A percentile compares a stretch with the other conserved stretches of the same genome.
Conservation (phyloP, 2,329 filamentous ascomycete genomes). For the Colletotrichum falcatum region DNA sequence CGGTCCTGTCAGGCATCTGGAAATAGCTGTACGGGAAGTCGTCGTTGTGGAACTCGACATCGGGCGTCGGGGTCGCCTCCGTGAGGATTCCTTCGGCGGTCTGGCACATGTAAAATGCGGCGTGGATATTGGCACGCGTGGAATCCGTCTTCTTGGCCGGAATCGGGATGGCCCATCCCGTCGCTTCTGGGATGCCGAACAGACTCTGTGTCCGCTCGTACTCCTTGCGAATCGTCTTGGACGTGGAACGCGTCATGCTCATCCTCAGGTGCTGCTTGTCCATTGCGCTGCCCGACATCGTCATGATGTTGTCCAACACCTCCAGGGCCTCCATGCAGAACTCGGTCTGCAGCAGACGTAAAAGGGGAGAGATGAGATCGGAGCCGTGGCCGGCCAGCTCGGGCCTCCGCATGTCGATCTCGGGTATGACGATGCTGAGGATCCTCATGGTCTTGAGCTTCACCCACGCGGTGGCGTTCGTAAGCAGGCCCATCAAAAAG, state of each 20-base stretch:
- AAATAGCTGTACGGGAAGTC: constrained; percentile 89
- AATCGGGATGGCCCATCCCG: constrained; percentile 95
- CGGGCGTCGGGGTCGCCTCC: constrained; percentile 78
- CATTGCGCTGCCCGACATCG: constrained; percentile 90
- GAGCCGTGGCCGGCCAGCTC: constrained; percentile 93
- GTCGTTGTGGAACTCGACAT: constrained; percentile 92
- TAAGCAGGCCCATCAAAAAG: constrained; percentile 90
- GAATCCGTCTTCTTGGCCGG: constrained; percentile 89
- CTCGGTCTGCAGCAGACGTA: constrained; percentile 90
- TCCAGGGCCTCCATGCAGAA: constrained; percentile 92
- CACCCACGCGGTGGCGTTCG: constrained; percentile 89
- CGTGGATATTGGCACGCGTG: constrained; percentile 92
- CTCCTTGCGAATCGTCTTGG: constrained; percentile 88
- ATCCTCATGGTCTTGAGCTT: constrained; percentile 94
- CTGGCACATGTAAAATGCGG: constrained; percentile 94
- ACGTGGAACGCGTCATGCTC: constrained; percentile 95
- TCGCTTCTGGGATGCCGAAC: constrained; percentile 95
- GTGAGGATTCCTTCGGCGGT: constrained; percentile 69
- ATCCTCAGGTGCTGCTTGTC: constrained; percentile 95
- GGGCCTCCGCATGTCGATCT: constrained; percentile 91
- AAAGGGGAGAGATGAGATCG: constrained; percentile 91
- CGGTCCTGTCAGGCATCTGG: constrained; percentile 77
- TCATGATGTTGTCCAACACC: constrained; percentile 95
- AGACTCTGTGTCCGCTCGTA: constrained; percentile 94
- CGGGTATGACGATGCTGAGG: constrained; percentile 84